Evolutionary conservation across 2,329 filamentous ascomycete genomes (phyloP), one percentile per base, ranked within the genome.

Genomic region (Neocatenulostroma microsporum): DNA sequence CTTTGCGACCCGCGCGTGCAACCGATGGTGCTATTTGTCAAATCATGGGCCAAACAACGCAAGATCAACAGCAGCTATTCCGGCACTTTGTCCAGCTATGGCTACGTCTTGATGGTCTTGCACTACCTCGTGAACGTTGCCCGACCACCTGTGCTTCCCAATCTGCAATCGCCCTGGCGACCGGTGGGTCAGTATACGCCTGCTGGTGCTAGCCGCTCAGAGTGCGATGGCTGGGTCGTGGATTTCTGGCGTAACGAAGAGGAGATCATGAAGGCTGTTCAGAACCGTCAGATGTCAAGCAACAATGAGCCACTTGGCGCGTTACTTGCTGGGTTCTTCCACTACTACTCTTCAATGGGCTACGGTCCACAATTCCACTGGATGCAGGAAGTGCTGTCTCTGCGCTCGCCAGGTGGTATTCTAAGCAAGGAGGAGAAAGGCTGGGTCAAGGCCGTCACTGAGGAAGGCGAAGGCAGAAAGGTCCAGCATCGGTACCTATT

Each of bases 31-130:
- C 64, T 93, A 7, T 94, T 94, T 55, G 69, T 95, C 55, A 95
- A 95, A 61, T 75, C 85, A 45, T 95, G 88, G 87, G 85, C 86
- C 18, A 93, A 91, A 59, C 70, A 72, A 19, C 78, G 88, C 30
- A 82, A 79, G 45, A 88, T 94, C 63, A 94, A 94, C 61, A 84
- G 80, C 27, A 79, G 84, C 2, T 93, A 93, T 55, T 80, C 80
- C 24, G 87, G 88, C 27, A 93, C 86, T 0, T 67, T 95, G 13
- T 88, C 83, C 35, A 89, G 84, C 47, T 94, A 94, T 53, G 87
- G 88, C 33, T 95, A 89, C 60, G 85, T 91, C 4, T 66, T 94
- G 25, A 94, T 95, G 87, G 79, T 93, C 4, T 67, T 94, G 12
- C 88, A 95, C 61, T 94, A 89, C 54, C 73, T 94, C 19, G 78